Evolutionary conservation across 2,329 filamentous ascomycete species (phyloP), one percentile per base, ranked within the genome.

Genomic region (Pseudogymnoascus sp.): DNA sequence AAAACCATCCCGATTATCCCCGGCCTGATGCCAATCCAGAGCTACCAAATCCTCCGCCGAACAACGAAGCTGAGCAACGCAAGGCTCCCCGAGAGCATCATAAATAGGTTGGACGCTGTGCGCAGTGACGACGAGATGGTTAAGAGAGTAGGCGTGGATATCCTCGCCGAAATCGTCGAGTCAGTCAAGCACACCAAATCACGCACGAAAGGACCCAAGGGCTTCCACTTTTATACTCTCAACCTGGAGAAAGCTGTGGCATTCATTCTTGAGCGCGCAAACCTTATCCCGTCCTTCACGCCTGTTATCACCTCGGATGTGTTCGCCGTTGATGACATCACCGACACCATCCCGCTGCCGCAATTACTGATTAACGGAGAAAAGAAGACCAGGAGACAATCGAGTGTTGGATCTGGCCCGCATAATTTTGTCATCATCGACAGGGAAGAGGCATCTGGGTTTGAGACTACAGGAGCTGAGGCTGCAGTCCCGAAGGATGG

Each of bases 221-320:
- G 94, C 5, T 96, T 97, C 74, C 94, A 99, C 72, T 97, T 99
- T 75, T 99, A 97, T 75, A 97, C 94, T 0, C 79, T 99, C 59
- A 99, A 99, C 71, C 79, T 97, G 33, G 93, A 97, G 74, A 99
- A 97, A 75, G 90, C 91, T 0, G 92, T 99, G 2, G 90, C 92
- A 0, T 94, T 97, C 69, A 93, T 97, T 64, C 75, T 97, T 0
- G 92, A 97, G 76, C 80, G 88, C 61, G 90, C 89, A 28, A 77
- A 87, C n/a, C 81, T 99, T 61, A 96, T 97, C 60, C 88, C 90
- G 1, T 75, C 78, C 1, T 67, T 70, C 35, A 72, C 73, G 4
- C 78, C 78, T 15, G 75, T 83, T 11, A 20, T 33, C n/a, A 58
- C 35, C 11, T 41, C 35, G 2, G 68, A 75, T 70, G 36, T 66